Evolutionary conservation across 805 yeast species (phyloP).

Genomic region (Candida taoyuanica): DNA sequence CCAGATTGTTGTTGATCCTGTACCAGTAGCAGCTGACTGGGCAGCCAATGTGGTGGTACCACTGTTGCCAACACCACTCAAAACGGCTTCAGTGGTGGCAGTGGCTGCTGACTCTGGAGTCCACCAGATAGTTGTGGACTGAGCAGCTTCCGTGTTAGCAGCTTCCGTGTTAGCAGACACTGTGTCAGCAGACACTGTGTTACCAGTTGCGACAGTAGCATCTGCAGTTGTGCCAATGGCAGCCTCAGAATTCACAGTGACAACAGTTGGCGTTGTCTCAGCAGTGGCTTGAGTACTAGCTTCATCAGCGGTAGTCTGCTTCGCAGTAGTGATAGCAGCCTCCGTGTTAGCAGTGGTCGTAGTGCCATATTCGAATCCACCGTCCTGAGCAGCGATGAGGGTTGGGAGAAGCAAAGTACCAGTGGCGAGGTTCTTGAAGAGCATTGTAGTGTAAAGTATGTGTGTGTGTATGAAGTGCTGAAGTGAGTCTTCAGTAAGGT

Average conservation of each 20-base stretch:
- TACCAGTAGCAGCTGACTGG: neutral
- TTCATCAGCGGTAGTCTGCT: conserved; percentile 3
- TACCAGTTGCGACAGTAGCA: neutral
- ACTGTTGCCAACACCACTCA: neutral
- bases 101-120: conserved; percentile 11
- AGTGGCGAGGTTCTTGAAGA: conserved; percentile 12
- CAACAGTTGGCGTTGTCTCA: neutral
- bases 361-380: conserved; percentile 12
- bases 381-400: conserved; percentile 11
- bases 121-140: conserved; percentile 18
- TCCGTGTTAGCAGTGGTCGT: conserved; percentile 7
- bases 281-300: conserved; percentile 1
- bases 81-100: conserved; percentile 1
- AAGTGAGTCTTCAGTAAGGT: no score
- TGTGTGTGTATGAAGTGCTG: no score
- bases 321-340: neutral
- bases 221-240: neutral
- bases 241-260: neutral
- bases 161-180: conserved; percentile 4
- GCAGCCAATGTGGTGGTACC: conserved; percentile 3
- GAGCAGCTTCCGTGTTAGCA: conserved; percentile 3
- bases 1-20: conserved; percentile 19
- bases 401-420: conserved; percentile 9
- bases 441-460: conserved; percentile 8
- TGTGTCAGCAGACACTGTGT: no score